Percentiles rank a stretch among this genome's conserved stretches.
Conservation (phyloP, 2,329 filamentous ascomycete species). For the Epichloe bromicola region DNA sequence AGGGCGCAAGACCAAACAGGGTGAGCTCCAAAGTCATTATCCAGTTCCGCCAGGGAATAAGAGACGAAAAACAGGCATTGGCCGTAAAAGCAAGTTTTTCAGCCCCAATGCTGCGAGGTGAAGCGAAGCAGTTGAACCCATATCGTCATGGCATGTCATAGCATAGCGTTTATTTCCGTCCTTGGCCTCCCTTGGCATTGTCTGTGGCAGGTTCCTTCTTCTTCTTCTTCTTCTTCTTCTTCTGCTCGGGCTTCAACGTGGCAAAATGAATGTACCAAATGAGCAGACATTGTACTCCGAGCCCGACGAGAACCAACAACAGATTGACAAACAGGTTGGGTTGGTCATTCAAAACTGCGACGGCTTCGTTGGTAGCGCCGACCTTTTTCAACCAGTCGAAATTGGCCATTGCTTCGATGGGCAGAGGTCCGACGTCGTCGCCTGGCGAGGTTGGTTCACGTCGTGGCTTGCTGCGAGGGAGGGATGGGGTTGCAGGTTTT, state of each 20-base stretch:
- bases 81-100: background rate
- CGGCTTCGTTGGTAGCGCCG: constrained; percentile 44
- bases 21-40: background rate
- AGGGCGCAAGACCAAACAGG: background rate
- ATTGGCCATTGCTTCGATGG: constrained; percentile 27
- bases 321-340: constrained; percentile 45
- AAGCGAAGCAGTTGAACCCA: background rate
- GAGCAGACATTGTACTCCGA: constrained; percentile 33
- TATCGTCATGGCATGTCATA: background rate
- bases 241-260: constrained; percentile 48
- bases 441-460: background rate
- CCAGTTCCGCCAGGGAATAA: background rate
- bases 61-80: background rate
- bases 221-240: constrained; percentile 33
- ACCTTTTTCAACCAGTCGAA: constrained; percentile 45
- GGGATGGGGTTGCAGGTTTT: background rate
- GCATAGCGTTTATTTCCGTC: background rate
- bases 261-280: constrained; percentile 47
- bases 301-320: constrained; percentile 36
- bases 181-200: background rate
- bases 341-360: constrained; percentile 48
- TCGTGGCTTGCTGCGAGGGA: background rate
- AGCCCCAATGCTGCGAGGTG: background rate
- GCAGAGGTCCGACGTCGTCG: background rate
- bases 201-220: constrained; percentile 14